Base-by-base conservation (phyloP, 345 rosid species). In the Citrus trifoliata region DNA sequence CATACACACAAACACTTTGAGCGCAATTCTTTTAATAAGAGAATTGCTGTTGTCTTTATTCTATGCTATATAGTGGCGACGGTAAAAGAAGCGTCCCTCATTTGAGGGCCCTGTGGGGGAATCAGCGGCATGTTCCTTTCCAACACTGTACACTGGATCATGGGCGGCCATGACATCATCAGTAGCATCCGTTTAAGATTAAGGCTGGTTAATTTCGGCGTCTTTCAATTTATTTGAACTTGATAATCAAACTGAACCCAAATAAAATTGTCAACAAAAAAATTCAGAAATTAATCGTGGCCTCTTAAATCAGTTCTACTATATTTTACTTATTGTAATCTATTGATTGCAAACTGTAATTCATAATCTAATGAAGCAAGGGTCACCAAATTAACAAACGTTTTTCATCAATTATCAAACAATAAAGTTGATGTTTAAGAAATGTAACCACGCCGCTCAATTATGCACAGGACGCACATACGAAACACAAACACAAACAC, bases 401-500 rank as follows among this genome's bases (percentile, higher is more conserved):
- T 14, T 56, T 65, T 7, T 75, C 4, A 12, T 51, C 13, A 75
- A 81, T 75, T 78, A 74, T 87, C 93, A 27, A 80, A 63, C 86
- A 81, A 82, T 82, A 84, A 89, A 88, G 90, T 63, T 18, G 10
- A 64, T 38, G 74, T 9, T 82, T 55, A 79, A 86, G 76, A 88
- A 84, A 84, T 70, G 74, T 6, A 3, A 60, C 74, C 71, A 75
- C 73, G 72, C 19, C 40, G 83, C 72, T 73, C 80, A 77, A 82
- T 81, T 78, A 82, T 76, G 80, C 81, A 71, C 40, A 79, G 70
- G 88, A 79, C 89, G 89, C 88, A 80, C 87, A 78, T 79, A 73
- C 82, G 82, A 74, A 71, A 77, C 97, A 91, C 93, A 67, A 77
- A n/a, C n/a, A n/a, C n/a, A n/a, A n/a, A 88, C 75, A 74, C 70